Conservation (phyloP, 2,329 filamentous ascomycete genomes). For the Bimuria novae-zelandiae region DNA sequence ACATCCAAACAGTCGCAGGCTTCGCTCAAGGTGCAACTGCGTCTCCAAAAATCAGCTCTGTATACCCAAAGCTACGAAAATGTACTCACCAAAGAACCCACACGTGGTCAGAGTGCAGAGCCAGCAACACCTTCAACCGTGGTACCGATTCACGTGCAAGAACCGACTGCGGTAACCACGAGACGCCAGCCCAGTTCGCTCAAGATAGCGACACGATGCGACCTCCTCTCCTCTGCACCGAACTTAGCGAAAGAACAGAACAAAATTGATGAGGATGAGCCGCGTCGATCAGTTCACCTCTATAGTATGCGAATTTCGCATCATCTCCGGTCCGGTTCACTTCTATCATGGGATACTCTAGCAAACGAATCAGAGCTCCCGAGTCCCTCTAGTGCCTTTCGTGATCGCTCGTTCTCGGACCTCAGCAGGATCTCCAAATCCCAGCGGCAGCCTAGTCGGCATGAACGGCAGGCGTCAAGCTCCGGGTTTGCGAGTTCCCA, state of each 20-base stretch:
- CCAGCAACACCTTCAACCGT: conserved; percentile 4
- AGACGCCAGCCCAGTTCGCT: conserved; percentile 24
- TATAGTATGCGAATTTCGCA: conserved; percentile 52
- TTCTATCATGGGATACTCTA: conserved; percentile 43
- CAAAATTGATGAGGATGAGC: conserved; percentile 21
- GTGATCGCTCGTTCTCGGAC: conserved; percentile 25
- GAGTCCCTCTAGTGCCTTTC: conserved; percentile 15
- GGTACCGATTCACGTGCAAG: conserved; percentile 26
- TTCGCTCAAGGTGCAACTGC: background rate
- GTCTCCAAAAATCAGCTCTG: too few species aligned
- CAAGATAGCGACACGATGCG: conserved; percentile 13
- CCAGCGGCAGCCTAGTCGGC: conserved; percentile 17
- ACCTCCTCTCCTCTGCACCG: conserved; percentile 1
- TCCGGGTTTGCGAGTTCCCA: conserved; percentile 44
- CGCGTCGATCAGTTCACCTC: conserved; percentile 46
- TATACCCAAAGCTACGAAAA: too few species aligned
- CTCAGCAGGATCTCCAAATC: conserved; percentile 22
- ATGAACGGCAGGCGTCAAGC: conserved; percentile 40
- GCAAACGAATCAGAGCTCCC: conserved; percentile 27
- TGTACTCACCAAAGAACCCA: too few species aligned
- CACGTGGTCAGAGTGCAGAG: background rate
- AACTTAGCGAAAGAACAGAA: conserved; percentile 1
- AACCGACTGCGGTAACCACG: conserved; percentile 19
- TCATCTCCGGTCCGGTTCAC: conserved; percentile 50
- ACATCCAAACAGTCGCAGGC: conserved; percentile 19